Conservation (phyloP, 2,329 filamentous ascomycete genomes). For the Epichloe amarillans region DNA sequence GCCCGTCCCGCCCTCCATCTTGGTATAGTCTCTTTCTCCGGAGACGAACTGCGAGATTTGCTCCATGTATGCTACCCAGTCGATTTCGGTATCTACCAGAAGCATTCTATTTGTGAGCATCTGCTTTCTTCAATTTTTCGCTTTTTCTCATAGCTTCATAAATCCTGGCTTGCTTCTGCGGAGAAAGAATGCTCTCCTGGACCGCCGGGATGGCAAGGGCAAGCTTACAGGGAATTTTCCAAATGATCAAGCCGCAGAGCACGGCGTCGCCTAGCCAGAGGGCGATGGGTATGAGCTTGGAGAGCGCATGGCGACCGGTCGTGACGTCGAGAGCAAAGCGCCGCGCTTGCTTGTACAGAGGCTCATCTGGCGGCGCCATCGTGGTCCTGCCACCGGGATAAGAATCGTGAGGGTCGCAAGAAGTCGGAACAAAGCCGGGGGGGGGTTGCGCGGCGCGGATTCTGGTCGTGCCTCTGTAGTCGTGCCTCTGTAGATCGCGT, state of each 20-base stretch:
- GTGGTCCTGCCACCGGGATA: not conserved
- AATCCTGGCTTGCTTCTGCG: not conserved
- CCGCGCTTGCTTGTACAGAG: slow-evolving; percentile 15
- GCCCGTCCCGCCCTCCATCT: slow-evolving; percentile 77
- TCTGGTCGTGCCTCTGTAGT: not conserved
- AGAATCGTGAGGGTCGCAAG: not conserved
- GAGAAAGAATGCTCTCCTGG: too few species aligned
- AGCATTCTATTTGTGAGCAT: not conserved
- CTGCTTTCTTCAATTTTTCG: not conserved
- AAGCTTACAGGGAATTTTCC: slow-evolving; percentile 67
- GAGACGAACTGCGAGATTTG: slow-evolving; percentile 67
- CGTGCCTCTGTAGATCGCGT: not conserved
- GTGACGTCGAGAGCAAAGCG: slow-evolving; percentile 28
- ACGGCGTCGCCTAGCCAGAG: slow-evolving; percentile 58
- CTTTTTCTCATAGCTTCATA: not conserved
- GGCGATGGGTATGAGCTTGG: slow-evolving; percentile 39
- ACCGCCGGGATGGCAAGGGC: not conserved
- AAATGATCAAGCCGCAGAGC: slow-evolving; percentile 62
- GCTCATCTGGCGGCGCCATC: slow-evolving; percentile 16
- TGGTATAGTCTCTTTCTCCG: slow-evolving; percentile 79
- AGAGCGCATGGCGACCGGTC: slow-evolving; percentile 35
- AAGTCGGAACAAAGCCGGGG: not conserved
- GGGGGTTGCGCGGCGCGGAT: too few species aligned
- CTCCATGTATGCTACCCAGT: slow-evolving; percentile 96
- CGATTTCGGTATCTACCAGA: slow-evolving; percentile 76